phyloP scores from a whole-genome alignment of 768 basidiomycete species.

The Leccinum subtestaceum region DNA sequence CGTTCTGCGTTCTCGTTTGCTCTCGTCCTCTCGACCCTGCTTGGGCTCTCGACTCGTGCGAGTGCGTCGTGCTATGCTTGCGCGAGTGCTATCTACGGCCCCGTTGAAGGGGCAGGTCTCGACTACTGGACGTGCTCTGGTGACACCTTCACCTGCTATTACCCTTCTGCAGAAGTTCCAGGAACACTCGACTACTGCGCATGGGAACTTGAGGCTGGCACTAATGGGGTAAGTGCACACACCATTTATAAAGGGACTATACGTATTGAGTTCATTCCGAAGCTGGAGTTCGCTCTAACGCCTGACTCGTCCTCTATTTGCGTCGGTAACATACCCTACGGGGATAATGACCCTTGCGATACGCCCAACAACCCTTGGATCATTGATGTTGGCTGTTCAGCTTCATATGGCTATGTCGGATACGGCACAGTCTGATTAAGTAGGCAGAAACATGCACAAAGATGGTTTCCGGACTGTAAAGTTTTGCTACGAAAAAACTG shows the following conservation, averaged over 20 bases:
- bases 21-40: slow-evolving; percentile 1
- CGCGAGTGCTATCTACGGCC: slow-evolving; percentile 1
- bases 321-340: neutral
- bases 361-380: slow-evolving; percentile 8
- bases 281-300: slow-evolving; percentile 2
- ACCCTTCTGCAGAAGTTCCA: slow-evolving; percentile 3
- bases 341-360: slow-evolving; percentile 1
- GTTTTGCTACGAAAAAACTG: too few relatives aligned
- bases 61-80: slow-evolving; percentile 2
- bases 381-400: neutral
- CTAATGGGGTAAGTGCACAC: neutral
- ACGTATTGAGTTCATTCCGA: neutral
- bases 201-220: neutral
- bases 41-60: neutral
- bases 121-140: slow-evolving; percentile 12
- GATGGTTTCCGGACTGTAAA: too few relatives aligned
- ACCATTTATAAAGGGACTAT: neutral
- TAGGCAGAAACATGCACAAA: neutral
- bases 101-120: neutral
- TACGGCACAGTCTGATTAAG: neutral
- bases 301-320: slow-evolving; percentile 6
- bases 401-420: neutral
- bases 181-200: slow-evolving; percentile 8
- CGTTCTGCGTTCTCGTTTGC: neutral
- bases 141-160: slow-evolving; percentile 9